phyloP scores from a whole-genome alignment of 495 filamentous ascomycete genomes.

The Patellaria atrata region DNA sequence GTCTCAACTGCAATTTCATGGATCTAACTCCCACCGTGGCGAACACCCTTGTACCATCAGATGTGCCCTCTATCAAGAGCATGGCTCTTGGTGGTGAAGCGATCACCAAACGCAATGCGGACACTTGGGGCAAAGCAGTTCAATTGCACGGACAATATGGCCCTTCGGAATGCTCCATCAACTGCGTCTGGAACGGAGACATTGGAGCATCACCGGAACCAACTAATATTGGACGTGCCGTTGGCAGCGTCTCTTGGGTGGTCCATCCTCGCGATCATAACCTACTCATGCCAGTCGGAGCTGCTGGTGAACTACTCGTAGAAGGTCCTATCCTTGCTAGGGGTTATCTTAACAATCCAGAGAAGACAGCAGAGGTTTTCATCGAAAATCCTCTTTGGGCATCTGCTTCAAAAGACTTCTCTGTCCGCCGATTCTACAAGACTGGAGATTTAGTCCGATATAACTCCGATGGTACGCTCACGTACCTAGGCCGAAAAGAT shows the following conservation, averaged over 20 bases:
- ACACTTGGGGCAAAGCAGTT: conserved; percentile 6
- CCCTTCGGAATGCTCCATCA: conserved; percentile 14
- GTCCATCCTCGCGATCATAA: conserved; percentile 9
- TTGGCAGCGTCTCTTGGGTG: conserved; percentile 17
- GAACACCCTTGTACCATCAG: conserved; percentile 8
- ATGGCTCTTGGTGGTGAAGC: conserved; percentile 13
- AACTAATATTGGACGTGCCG: conserved; percentile 14
- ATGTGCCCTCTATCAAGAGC: conserved; percentile 10
- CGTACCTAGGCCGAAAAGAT: conserved; percentile 16
- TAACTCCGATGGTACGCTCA: conserved; percentile 8
- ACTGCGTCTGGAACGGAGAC: conserved; percentile 8
- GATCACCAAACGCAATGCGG: conserved; percentile 7
- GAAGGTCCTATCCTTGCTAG: conserved; percentile 13
- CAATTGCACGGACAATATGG: conserved; percentile 14
- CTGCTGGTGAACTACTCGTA: conserved; percentile 15
- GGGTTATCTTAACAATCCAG: not conserved
- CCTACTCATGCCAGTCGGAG: conserved; percentile 13
- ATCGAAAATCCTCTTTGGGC: conserved; percentile 37
- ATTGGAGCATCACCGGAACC: conserved; percentile 3
- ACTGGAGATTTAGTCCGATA: conserved; percentile 13
- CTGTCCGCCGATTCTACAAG: conserved; percentile 15
- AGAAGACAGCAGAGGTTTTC: conserved; percentile 30
- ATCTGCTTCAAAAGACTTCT: too few species aligned
- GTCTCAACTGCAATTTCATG: conserved; percentile 14
- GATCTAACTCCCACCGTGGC: conserved; percentile 15